Conservation (phyloP, 495 filamentous ascomycete species). For the Xylaria longipes region DNA sequence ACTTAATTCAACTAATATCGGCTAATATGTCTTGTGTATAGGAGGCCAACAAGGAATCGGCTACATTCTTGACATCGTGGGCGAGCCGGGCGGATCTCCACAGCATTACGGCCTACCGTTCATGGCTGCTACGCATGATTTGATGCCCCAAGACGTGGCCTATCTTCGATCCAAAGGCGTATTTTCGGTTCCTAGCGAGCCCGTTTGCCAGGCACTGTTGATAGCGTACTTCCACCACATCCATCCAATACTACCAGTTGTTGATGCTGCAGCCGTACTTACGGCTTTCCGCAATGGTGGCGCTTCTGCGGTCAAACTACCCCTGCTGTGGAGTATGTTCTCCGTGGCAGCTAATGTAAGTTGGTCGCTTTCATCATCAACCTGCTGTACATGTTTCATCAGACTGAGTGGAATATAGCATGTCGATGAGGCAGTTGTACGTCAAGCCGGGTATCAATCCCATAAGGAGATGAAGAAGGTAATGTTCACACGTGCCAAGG, state of each 20-base stretch:
- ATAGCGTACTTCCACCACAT: conserved; percentile 41
- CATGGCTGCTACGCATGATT: background rate
- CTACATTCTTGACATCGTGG: conserved; percentile 10
- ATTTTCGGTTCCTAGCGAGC: conserved; percentile 2
- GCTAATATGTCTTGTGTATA: background rate
- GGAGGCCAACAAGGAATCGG: conserved; percentile 12
- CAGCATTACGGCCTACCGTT: conserved; percentile 6
- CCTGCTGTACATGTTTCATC: background rate
- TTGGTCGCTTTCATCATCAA: background rate
- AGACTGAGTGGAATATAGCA: conserved; percentile 36
- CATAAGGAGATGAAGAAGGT: conserved; percentile 23
- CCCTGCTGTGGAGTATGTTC: conserved; percentile 4
- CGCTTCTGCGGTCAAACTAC: conserved; percentile 7
- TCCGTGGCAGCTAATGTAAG: conserved; percentile 12
- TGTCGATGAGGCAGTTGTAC: background rate
- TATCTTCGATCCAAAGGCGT: conserved; percentile 13
- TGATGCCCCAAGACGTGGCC: conserved; percentile 5
- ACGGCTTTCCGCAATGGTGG: conserved; percentile 33
- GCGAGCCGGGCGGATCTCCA: background rate
- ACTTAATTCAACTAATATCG: background rate
- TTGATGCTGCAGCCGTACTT: conserved; percentile 45
- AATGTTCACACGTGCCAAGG: conserved; percentile 24
- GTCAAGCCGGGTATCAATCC: conserved; percentile 20
- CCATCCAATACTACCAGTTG: conserved; percentile 48
- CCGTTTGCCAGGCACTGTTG: background rate